Evolutionary conservation across 163 green algal species (phyloP).

Genomic region (Volvox carteri): DNA sequence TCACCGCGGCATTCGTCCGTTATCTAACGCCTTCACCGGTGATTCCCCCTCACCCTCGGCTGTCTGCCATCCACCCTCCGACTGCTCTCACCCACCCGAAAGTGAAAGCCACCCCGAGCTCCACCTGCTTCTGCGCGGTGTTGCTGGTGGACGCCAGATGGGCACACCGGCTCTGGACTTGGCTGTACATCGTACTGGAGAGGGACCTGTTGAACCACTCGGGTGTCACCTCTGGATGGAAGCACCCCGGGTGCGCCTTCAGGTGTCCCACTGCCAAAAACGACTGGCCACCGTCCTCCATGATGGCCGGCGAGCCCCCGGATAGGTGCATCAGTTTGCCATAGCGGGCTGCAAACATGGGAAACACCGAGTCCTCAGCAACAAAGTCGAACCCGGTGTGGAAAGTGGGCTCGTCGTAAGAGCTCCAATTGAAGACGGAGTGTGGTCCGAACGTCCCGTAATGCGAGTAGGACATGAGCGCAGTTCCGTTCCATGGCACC

Average conservation of each 20-base stretch:
- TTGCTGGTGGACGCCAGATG: not conserved
- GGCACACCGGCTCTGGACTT: not conserved
- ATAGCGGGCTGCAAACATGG: not conserved
- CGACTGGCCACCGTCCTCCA: slow-evolving; percentile 8
- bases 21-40: too few species aligned
- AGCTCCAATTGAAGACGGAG: slow-evolving; percentile 46
- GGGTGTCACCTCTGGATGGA: slow-evolving; percentile 28
- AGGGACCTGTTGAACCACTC: not conserved
- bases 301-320: slow-evolving; percentile 18
- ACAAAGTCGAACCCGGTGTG: slow-evolving; percentile 31
- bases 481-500: slow-evolving; percentile 49
- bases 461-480: slow-evolving; percentile 33
- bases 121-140: not conserved
- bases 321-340: slow-evolving; percentile 27
- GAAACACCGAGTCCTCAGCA: slow-evolving; percentile 4
- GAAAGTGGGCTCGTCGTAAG: slow-evolving; percentile 33
- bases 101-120: not conserved
- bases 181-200: not conserved
- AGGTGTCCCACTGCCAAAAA: slow-evolving; percentile 43
- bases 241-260: slow-evolving; percentile 37
- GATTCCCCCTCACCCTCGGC: too few species aligned
- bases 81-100: not conserved
- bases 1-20: too few species aligned
- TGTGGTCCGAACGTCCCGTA: slow-evolving; percentile 28
- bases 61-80: too few species aligned